Percentiles rank a stretch among this genome's conserved stretches.
Conservation (phyloP, 2,329 filamentous ascomycete species). For the Nemania sp. region DNA sequence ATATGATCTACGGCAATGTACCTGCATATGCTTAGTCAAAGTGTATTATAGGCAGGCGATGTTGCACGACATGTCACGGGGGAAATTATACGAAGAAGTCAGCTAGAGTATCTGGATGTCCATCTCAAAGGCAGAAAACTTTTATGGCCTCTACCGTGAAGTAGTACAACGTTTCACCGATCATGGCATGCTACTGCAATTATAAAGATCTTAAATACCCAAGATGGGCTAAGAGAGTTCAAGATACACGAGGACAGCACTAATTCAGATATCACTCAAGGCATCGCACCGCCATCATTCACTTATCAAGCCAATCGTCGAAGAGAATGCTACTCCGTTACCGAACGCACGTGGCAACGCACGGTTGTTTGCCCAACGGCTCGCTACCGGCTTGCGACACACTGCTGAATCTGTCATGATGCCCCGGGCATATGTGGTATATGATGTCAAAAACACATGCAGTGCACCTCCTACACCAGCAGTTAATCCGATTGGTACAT, state of each 20-base stretch:
- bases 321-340: neutral
- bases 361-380: constrained; percentile 19
- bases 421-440: neutral
- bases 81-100: constrained; percentile 36
- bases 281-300: neutral
- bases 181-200: constrained; percentile 16
- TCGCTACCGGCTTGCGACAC: constrained; percentile 1
- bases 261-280: neutral
- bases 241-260: neutral
- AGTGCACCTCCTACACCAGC: neutral
- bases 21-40: constrained; percentile 40
- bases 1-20: constrained; percentile 35
- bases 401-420: constrained; percentile 11
- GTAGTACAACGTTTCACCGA: constrained; percentile 31
- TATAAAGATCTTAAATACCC: constrained; percentile 13
- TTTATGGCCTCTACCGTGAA: constrained; percentile 6
- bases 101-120: constrained; percentile 7
- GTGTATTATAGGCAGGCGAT: constrained; percentile 33
- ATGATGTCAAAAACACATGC: constrained; percentile 8
- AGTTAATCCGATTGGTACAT: constrained; percentile 29
- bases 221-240: constrained; percentile 6
- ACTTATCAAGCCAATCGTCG: neutral
- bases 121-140: constrained; percentile 3
- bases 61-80: constrained; percentile 43
- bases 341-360: constrained; percentile 28